Conservation (phyloP, 2,329 filamentous ascomycete genomes). For the Emericellopsis cladophorae region DNA sequence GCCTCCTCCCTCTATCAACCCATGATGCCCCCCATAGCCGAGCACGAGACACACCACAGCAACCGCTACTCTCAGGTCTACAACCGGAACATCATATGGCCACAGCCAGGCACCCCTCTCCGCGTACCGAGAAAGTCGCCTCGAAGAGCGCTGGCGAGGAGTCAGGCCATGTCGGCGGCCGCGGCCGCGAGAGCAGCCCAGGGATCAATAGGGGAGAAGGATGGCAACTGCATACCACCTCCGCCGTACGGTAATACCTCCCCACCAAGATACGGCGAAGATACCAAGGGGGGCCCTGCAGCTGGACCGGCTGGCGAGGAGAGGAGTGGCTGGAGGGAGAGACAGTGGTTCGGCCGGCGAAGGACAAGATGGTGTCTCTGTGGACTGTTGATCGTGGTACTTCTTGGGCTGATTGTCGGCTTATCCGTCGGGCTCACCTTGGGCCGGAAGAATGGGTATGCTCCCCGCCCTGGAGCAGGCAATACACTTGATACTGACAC, state of each 20-base stretch:
- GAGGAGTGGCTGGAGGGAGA: background rate
- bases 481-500: too few species aligned
- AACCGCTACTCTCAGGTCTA: background rate
- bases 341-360: constrained; percentile 2
- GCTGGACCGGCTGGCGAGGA: background rate
- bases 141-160: constrained; percentile 4
- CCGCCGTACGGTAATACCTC: constrained; percentile 1
- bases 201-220: background rate
- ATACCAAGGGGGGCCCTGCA: background rate
- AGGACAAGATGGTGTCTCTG: constrained; percentile 19
- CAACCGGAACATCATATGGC: constrained; percentile 1
- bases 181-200: background rate
- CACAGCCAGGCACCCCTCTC: constrained; percentile 10
- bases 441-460: constrained; percentile 23
- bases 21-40: constrained; percentile 5
- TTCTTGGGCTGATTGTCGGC: constrained; percentile 18
- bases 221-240: background rate
- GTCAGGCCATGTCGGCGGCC: background rate
- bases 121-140: constrained; percentile 16
- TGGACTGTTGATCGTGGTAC: constrained; percentile 12
- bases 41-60: constrained; percentile 2
- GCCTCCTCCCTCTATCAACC: background rate
- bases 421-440: constrained; percentile 26
- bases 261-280: constrained; percentile 1
- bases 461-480: background rate